A percentile compares a stretch with the other conserved stretches of the same genome.
These are phyloP conservation scores for Sindora glabra DNA, from an alignment of 306 rosid genomes.

Conservation along the genomic window DNA sequence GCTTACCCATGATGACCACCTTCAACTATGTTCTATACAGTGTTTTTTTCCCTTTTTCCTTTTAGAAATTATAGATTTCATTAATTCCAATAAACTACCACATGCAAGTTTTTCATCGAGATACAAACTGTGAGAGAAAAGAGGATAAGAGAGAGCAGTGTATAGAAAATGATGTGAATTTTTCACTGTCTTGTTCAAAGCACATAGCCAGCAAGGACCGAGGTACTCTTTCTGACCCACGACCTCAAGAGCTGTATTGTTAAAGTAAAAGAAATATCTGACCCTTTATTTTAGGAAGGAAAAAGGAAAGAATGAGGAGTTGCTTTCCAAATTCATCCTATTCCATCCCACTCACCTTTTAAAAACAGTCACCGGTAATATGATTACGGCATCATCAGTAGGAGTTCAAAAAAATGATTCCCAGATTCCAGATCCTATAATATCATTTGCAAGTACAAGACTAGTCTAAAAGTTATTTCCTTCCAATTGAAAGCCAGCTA, in stretches of 20 bases:
- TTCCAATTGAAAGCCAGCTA: not conserved
- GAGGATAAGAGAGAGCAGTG: not conserved
- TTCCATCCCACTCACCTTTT: conserved; percentile 28
- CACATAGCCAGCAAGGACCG: not conserved
- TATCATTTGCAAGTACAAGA: no score
- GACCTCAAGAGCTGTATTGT: conserved; percentile 30
- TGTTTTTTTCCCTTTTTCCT: no score
- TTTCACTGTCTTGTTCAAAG: conserved; percentile 34
- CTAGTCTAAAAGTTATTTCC: not conserved
- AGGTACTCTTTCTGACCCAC: conserved; percentile 2
- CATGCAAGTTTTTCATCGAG: not conserved
- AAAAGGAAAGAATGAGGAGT: conserved; percentile 14
- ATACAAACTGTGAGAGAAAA: not conserved
- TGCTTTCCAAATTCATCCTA: conserved; percentile 35
- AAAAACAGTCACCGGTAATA: not conserved
- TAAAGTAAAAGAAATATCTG: conserved; percentile 39
- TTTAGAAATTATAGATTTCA: no score
- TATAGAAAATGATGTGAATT: not conserved
- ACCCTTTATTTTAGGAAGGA: not conserved
- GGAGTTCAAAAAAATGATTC: no score
- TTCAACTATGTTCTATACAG: not conserved
- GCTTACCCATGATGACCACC: conserved; percentile 31
- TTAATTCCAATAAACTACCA: no score
- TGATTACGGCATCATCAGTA: not conserved
- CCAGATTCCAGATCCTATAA: no score